Conservation (phyloP, 2,329 filamentous ascomycete species). For the Akanthomyces lecanii region DNA sequence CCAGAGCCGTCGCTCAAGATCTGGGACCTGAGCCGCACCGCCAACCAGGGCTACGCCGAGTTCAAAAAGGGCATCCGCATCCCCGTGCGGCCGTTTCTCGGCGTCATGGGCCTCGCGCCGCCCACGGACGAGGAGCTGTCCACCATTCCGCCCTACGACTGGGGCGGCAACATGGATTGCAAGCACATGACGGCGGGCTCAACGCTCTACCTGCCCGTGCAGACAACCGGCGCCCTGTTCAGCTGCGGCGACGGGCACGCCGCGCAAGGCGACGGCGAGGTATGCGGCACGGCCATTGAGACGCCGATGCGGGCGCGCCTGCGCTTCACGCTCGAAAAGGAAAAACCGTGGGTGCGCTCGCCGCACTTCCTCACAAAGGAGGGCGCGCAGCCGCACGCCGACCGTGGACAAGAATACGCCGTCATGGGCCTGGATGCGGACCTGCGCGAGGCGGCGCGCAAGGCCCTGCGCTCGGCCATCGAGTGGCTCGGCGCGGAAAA, state of each 20-base stretch:
- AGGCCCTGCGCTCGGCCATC: slow-evolving; percentile 44
- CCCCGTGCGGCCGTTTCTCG: slow-evolving; percentile 48
- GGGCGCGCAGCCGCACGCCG: slow-evolving; percentile 19
- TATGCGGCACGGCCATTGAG: slow-evolving; percentile 54
- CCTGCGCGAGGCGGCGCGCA: slow-evolving; percentile 44
- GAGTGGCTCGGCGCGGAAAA: slow-evolving; percentile 45
- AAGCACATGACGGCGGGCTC: slow-evolving; percentile 44
- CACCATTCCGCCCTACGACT: slow-evolving; percentile 47
- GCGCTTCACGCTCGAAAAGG: slow-evolving; percentile 44
- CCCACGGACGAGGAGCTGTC: slow-evolving; percentile 40
- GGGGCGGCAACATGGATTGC: slow-evolving; percentile 53
- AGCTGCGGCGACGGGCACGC: slow-evolving; percentile 53
- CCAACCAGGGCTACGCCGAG: slow-evolving; percentile 29
- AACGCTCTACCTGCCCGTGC: slow-evolving; percentile 45
- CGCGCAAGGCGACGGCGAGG: slow-evolving; percentile 51
- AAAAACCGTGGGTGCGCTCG: slow-evolving; percentile 40
- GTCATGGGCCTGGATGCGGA: slow-evolving; percentile 45
- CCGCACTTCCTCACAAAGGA: slow-evolving; percentile 43
- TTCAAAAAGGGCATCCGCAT: slow-evolving; percentile 46
- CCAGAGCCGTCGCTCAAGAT: slow-evolving; percentile 41
- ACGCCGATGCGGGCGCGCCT: slow-evolving; percentile 47
- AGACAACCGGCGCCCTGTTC: slow-evolving; percentile 46
- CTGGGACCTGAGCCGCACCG: slow-evolving; percentile 37
- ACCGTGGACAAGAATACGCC: slow-evolving; percentile 37
- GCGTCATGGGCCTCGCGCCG: slow-evolving; percentile 48